Evolutionary conservation across 352 stramenopile species (phyloP).

Genomic region (Phytophthora macrochlamydospora): DNA sequence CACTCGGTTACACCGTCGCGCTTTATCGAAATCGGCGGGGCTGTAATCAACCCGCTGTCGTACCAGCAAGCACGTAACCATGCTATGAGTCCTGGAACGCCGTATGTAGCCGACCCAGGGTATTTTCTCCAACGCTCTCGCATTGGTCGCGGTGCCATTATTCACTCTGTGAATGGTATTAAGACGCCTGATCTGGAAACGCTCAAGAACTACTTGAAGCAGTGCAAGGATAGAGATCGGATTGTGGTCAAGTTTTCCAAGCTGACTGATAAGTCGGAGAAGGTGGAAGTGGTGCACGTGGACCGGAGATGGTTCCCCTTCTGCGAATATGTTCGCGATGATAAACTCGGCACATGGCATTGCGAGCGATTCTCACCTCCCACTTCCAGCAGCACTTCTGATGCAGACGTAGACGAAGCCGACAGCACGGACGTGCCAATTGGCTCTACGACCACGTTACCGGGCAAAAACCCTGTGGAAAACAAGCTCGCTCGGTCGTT

Average conservation of each 20-base stretch:
- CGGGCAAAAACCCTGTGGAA: slow-evolving; percentile 82
- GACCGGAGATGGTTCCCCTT: slow-evolving; percentile 93
- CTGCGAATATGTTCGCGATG: slow-evolving; percentile 80
- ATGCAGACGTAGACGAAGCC: slow-evolving; percentile 18
- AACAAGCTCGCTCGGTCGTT: slow-evolving; percentile 84
- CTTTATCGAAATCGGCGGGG: slow-evolving; percentile 88
- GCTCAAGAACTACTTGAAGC: slow-evolving; percentile 78
- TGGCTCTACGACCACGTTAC: slow-evolving; percentile 80
- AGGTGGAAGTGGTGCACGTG: slow-evolving; percentile 87
- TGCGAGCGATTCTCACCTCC: slow-evolving; percentile 62
- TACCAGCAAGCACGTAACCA: slow-evolving; percentile 92
- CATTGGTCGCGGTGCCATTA: slow-evolving; percentile 83
- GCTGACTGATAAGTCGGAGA: slow-evolving; percentile 76
- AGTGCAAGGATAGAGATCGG: slow-evolving; percentile 78
- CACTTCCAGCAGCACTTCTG: slow-evolving; percentile 3
- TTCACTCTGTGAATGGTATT: slow-evolving; percentile 87
- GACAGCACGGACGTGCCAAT: slow-evolving; percentile 33
- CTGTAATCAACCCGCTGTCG: slow-evolving; percentile 89
- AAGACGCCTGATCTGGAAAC: slow-evolving; percentile 87
- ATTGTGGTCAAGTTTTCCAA: slow-evolving; percentile 88
- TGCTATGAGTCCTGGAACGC: slow-evolving; percentile 61
- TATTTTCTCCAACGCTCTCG: slow-evolving; percentile 91
- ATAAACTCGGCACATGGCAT: slow-evolving; percentile 81
- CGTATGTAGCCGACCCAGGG: slow-evolving; percentile 87
- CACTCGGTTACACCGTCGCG: slow-evolving; percentile 83